Evolutionary conservation across 2,329 filamentous ascomycete genomes (phyloP).

Genomic region (Cordyceps pruinosa): DNA sequence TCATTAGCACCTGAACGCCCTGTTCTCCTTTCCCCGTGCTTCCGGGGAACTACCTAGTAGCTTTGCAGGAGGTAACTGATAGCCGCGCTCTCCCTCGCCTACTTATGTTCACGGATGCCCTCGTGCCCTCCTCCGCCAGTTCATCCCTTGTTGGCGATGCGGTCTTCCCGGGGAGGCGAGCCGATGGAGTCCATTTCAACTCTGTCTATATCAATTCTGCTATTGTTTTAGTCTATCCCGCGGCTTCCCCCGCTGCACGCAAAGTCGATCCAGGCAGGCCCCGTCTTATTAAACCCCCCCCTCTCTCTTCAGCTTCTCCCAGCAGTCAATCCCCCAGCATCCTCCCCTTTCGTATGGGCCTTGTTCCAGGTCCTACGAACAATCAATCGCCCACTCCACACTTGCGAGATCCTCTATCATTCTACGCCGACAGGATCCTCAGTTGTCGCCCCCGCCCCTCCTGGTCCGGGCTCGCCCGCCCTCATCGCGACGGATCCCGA

Average conservation of each 20-base stretch:
- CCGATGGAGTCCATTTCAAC: neutral
- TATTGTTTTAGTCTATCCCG: neutral
- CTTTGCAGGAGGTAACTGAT: neutral
- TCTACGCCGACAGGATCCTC: no score
- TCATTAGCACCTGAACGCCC: no score
- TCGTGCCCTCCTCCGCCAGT: neutral
- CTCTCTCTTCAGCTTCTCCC: no score
- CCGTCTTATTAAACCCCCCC: conserved; percentile 9
- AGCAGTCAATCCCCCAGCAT: neutral
- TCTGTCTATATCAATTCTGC: neutral
- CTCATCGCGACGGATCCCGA: neutral
- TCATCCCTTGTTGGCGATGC: neutral
- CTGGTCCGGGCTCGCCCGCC: neutral
- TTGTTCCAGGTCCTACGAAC: neutral
- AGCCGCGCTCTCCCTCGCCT: neutral
- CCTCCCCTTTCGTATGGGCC: neutral
- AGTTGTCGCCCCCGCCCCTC: neutral
- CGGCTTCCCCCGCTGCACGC: neutral
- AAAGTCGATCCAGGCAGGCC: conserved; percentile 3
- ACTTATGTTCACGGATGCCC: neutral
- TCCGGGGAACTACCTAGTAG: no score
- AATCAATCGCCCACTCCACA: neutral
- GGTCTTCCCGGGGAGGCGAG: neutral
- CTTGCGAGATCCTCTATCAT: neutral
- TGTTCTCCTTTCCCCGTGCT: no score